Percentiles rank a stretch among this genome's conserved stretches.
Conservation (phyloP, 306 rosid species). For the Acacia melanoxylon region DNA sequence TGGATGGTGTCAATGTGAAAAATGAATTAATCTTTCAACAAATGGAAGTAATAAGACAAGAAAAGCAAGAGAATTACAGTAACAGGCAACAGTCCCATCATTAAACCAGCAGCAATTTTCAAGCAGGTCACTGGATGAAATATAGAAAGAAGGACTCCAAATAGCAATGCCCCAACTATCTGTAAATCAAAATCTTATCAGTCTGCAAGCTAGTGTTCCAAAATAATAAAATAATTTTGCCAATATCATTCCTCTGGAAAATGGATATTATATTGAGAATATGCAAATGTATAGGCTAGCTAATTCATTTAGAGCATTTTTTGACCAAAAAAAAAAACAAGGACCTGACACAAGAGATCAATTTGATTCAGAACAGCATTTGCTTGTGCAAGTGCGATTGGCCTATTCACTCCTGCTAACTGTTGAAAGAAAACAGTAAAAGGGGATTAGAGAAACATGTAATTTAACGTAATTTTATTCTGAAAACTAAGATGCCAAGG, state of each 20-base stretch:
- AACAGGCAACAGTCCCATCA: conserved; percentile 76
- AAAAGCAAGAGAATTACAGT: conserved; percentile 53
- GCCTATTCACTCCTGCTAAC: conserved; percentile 94
- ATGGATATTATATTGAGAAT: conserved; percentile 16
- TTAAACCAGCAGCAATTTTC: conserved; percentile 74
- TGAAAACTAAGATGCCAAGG: conserved; percentile 15
- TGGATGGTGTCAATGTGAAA: conserved; percentile 12
- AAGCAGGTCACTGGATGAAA: conserved; percentile 85
- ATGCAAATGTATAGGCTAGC: conserved; percentile 20
- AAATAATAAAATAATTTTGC: conserved; percentile 5
- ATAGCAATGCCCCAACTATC: conserved; percentile 87
- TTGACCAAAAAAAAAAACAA: neutral
- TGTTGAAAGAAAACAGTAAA: conserved; percentile 41
- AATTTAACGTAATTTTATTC: neutral
- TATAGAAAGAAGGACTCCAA: conserved; percentile 84
- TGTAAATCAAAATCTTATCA: conserved; percentile 37
- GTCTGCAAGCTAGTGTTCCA: conserved; percentile 24
- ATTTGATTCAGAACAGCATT: conserved; percentile 90
- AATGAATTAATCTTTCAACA: conserved; percentile 26
- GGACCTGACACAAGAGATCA: conserved; percentile 93
- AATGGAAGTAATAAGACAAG: conserved; percentile 30
- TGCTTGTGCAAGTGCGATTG: conserved; percentile 90
- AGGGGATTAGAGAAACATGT: conserved; percentile 19
- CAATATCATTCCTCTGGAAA: conserved; percentile 3
- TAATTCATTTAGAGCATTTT: neutral